These are phyloP conservation scores for Dioszegia aurantiaca DNA, from an alignment of 768 basidiomycete species.

Conservation along the genomic window DNA sequence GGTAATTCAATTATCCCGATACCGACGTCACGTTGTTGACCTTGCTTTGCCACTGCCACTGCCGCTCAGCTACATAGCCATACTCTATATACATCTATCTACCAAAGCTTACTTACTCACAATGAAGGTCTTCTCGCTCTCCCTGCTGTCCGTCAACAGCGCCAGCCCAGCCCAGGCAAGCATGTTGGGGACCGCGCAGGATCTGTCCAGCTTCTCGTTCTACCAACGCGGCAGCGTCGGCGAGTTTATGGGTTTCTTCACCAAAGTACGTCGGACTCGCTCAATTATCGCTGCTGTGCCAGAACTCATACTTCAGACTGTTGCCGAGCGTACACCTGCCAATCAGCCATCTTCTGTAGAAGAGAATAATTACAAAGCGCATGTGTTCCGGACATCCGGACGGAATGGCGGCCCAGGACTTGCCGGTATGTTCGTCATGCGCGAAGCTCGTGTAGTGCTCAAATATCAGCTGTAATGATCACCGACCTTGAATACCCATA, in stretches of 20 bases:
- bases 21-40: not conserved
- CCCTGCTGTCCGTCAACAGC: constrained; percentile 67
- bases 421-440: constrained; percentile 61
- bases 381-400: constrained; percentile 85
- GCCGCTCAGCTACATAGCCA: not conserved
- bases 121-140: constrained; percentile 86
- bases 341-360: constrained; percentile 91
- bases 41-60: too few species aligned
- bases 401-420: constrained; percentile 55
- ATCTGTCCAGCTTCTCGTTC: constrained; percentile 88
- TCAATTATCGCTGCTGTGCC: not conserved
- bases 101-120: constrained; percentile 17
- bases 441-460: not conserved
- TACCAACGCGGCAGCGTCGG: constrained; percentile 81
- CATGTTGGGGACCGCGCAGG: constrained; percentile 66
- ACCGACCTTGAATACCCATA: constrained; percentile 96
- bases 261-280: constrained; percentile 54
- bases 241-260: constrained; percentile 93
- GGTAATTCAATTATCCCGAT: not conserved
- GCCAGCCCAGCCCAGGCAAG: constrained; percentile 60
- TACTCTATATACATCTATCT: not conserved
- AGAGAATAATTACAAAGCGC: constrained; percentile 88
- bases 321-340: constrained; percentile 77
- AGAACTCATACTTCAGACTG: constrained; percentile 58
- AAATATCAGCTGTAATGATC: constrained; percentile 72